phyloP scores from a whole-genome alignment of 2,329 filamentous ascomycete species.

The Mycogone perniciosa region DNA sequence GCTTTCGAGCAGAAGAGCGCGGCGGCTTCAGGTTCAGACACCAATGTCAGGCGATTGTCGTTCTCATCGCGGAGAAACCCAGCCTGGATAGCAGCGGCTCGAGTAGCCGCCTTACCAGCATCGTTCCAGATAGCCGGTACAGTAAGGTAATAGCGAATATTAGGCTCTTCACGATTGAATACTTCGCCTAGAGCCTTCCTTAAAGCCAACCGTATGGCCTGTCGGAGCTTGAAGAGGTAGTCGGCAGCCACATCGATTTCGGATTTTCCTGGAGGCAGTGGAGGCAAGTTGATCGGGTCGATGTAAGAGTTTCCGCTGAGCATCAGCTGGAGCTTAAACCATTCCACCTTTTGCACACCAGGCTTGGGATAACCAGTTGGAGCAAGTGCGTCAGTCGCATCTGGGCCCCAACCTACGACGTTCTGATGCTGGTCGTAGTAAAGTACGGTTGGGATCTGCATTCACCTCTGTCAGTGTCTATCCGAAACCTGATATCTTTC shows the following conservation, averaged over 20 bases:
- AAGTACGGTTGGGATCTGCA: constrained; percentile 89
- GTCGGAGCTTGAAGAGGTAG: constrained; percentile 95
- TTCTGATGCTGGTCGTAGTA: constrained; percentile 99
- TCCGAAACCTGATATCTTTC: background rate
- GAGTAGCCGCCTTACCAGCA: constrained; percentile 92
- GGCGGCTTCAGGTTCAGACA: constrained; percentile 94
- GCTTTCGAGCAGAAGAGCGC: constrained; percentile 98
- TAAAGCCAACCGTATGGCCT: constrained; percentile 91
- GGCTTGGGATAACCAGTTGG: constrained; percentile 97
- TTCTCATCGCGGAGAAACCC: constrained; percentile 96
- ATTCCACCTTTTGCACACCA: constrained; percentile 97
- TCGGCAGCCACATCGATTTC: constrained; percentile 99
- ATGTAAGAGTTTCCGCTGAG: constrained; percentile 98
- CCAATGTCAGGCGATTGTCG: constrained; percentile 88
- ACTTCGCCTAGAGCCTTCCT: constrained; percentile 97
- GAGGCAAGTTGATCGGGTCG: constrained; percentile 96
- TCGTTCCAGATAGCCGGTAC: constrained; percentile 99
- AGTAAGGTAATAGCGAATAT: constrained; percentile 95
- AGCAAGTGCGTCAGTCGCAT: constrained; percentile 93
- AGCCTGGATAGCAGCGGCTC: constrained; percentile 92
- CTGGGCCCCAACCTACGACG: constrained; percentile 98
- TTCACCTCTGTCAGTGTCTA: constrained; percentile 1
- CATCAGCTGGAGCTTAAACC: constrained; percentile 99
- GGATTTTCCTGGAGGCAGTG: constrained; percentile 93
- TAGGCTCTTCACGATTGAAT: constrained; percentile 95